These are phyloP conservation scores for Lachnellula subtilissima DNA, from an alignment of 2,329 filamentous ascomycete species.

Conservation along the genomic window DNA sequence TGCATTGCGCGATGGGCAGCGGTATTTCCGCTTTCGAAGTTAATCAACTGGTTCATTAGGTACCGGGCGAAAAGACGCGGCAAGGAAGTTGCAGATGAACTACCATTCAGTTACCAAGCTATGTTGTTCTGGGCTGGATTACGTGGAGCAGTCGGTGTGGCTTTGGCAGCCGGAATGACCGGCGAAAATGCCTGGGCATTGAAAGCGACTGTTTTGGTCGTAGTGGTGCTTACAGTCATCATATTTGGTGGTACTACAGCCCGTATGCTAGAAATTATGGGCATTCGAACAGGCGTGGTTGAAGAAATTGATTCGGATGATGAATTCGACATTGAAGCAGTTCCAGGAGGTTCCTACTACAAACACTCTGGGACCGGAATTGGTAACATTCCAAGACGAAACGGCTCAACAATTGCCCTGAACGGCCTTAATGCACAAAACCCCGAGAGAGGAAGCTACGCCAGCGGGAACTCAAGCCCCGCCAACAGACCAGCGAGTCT, in stretches of 20 bases:
- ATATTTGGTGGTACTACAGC: constrained; percentile 98
- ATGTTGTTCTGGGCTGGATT: constrained; percentile 99
- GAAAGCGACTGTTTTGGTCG: constrained; percentile 91
- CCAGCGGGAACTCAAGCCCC: constrained; percentile 34
- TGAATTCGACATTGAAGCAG: constrained; percentile 82
- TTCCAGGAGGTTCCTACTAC: constrained; percentile 49
- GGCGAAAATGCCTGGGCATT: constrained; percentile 79
- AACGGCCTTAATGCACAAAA: constrained; percentile 46
- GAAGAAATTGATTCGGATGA: constrained; percentile 98
- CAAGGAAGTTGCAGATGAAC: constrained; percentile 73
- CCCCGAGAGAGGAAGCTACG: constrained; percentile 27
- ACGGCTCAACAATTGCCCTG: constrained; percentile 42
- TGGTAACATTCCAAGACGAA: constrained; percentile 66
- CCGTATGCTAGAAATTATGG: constrained; percentile 93
- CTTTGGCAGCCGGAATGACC: constrained; percentile 80
- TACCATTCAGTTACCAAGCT: constrained; percentile 94
- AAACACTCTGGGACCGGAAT: constrained; percentile 72
- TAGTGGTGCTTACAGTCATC: constrained; percentile 95
- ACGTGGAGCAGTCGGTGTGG: constrained; percentile 91
- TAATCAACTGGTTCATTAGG: constrained; percentile 89
- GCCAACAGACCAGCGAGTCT: constrained; percentile 39
- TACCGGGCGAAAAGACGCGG: constrained; percentile 77
- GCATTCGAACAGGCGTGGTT: constrained; percentile 93
- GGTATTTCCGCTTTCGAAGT: constrained; percentile 84
- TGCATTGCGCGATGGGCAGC: constrained; percentile 89